Evolutionary conservation across 2,329 filamentous ascomycete species (phyloP).

Genomic region (Rhytidhysteron rufulum): DNA sequence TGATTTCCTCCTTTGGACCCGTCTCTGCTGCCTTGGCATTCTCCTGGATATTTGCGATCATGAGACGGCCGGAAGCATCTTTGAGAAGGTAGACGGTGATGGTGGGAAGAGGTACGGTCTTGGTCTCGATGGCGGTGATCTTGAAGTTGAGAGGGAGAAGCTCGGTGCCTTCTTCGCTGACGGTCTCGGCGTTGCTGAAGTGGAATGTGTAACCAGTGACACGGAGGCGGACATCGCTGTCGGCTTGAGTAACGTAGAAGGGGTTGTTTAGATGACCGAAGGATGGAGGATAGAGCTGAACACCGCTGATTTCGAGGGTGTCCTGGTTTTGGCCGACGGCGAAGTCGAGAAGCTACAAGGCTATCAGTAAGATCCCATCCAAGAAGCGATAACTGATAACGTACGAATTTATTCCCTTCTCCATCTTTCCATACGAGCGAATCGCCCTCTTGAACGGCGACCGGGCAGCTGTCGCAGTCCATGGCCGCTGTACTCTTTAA

Average conservation of each 20-base stretch:
- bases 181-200: constrained; percentile 31
- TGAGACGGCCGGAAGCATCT: constrained; percentile 30
- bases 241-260: constrained; percentile 31
- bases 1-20: constrained; percentile 16
- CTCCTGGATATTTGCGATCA: constrained; percentile 34
- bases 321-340: constrained; percentile 28
- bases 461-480: background rate
- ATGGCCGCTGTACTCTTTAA: background rate
- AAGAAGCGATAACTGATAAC: constrained; percentile 10
- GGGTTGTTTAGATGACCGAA: constrained; percentile 25
- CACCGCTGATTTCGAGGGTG: constrained; percentile 31
- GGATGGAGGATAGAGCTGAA: constrained; percentile 36
- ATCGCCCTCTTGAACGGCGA: background rate
- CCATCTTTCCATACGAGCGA: constrained; percentile 21
- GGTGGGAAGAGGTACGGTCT: constrained; percentile 25
- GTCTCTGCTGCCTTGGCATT: constrained; percentile 15
- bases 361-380: constrained; percentile 14
- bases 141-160: constrained; percentile 36
- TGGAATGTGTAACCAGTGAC: constrained; percentile 32
- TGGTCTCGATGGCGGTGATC: constrained; percentile 31
- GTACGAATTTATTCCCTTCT: constrained; percentile 32
- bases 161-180: constrained; percentile 32
- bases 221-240: constrained; percentile 26
- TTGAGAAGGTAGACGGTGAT: constrained; percentile 37
- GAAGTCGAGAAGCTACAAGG: constrained; percentile 33